Conservation (phyloP, 345 rosid genomes). For the Salix arbutifolia region DNA sequence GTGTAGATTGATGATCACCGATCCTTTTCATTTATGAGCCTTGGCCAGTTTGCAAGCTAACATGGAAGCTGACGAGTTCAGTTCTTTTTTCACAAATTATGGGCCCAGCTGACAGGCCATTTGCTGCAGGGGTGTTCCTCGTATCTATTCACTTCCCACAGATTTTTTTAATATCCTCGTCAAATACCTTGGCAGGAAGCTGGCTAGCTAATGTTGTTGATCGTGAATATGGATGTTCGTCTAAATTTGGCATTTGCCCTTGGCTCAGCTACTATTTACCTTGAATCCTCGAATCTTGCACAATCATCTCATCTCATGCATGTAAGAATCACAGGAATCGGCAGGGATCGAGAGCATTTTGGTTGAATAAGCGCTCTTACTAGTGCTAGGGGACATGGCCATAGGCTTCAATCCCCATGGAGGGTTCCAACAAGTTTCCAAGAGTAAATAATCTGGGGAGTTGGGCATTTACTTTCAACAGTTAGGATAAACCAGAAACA, state of each 20-base stretch:
- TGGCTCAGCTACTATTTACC: neutral
- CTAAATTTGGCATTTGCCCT: neutral
- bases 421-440: too few species aligned
- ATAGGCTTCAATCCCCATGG: too few species aligned
- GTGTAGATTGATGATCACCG: neutral
- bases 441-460: too few species aligned
- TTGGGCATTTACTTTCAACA: too few species aligned
- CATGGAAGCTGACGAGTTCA: too few species aligned
- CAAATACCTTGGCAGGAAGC: neutral
- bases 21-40: neutral
- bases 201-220: neutral
- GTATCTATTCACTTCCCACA: slow-evolving; percentile 21
- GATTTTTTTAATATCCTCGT: neutral
- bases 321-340: neutral
- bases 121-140: slow-evolving; percentile 23
- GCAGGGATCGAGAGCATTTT: too few species aligned
- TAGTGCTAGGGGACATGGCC: neutral
- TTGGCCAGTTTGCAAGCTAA: too few species aligned
- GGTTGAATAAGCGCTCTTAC: neutral
- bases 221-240: neutral
- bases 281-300: too few species aligned
- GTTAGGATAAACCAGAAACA: too few species aligned
- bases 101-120: slow-evolving; percentile 24
- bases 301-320: too few species aligned
- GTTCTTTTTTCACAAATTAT: too few species aligned